Percentiles rank a stretch among this genome's conserved stretches.
Evolutionary conservation across 345 rosid species (phyloP).

Genomic region (Arabidopsis suecica): DNA sequence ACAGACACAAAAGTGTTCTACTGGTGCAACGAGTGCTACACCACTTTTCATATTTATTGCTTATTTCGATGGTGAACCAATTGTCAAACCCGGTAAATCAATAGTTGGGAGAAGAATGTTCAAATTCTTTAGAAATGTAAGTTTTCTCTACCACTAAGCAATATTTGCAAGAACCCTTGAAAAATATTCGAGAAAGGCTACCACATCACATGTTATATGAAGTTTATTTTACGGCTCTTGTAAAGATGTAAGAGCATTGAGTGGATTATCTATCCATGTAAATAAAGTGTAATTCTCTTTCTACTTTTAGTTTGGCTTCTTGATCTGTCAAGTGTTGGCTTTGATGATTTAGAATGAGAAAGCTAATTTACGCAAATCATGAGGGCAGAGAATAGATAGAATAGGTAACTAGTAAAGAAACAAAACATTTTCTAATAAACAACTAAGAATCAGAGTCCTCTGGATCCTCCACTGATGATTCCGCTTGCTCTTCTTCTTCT

Average conservation of each 20-base stretch:
- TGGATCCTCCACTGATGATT: conserved; percentile 49
- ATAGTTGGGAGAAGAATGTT: too few species aligned
- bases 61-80: background rate
- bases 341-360: background rate
- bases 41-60: background rate
- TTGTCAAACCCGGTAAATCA: background rate
- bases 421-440: background rate
- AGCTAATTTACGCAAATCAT: background rate
- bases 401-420: background rate
- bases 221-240: too few species aligned
- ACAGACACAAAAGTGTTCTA: background rate
- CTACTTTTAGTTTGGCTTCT: background rate
- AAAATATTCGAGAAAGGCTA: background rate
- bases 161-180: background rate
- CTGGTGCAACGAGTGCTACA: background rate
- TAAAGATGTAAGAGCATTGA: too few species aligned
- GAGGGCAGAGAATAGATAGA: background rate
- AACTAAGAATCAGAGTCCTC: conserved; percentile 45
- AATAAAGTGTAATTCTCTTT: too few species aligned
- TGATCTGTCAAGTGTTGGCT: background rate
- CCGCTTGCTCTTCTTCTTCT: conserved; percentile 44
- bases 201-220: background rate
- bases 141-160: background rate
- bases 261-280: too few species aligned
- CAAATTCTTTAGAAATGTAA: background rate